A percentile compares a stretch with the other conserved stretches of the same genome.
These are phyloP conservation scores for Akanthomyces lecanii DNA, from an alignment of 2,329 filamentous ascomycete species.

Conservation along the genomic window DNA sequence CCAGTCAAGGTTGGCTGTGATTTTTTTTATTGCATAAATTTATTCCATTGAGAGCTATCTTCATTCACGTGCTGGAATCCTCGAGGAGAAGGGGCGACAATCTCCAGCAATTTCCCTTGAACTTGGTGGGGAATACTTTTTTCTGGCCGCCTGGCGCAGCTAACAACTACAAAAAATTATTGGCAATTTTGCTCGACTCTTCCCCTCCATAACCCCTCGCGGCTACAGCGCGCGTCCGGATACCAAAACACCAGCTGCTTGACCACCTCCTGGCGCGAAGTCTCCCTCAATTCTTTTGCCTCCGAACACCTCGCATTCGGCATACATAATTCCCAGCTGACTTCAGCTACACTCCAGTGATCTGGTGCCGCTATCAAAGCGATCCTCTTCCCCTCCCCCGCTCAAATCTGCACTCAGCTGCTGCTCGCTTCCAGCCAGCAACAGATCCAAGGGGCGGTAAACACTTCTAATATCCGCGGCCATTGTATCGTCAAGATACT, in stretches of 20 bases:
- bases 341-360: neutral
- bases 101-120: neutral
- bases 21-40: neutral
- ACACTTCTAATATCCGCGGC: neutral
- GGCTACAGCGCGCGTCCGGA: conserved; percentile 15
- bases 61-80: neutral
- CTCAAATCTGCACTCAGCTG: conserved; percentile 1
- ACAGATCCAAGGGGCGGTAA: neutral
- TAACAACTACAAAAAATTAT: conserved; percentile 14
- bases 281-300: neutral
- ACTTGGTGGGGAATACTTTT: conserved; percentile 8
- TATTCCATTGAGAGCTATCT: neutral
- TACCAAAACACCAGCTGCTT: conserved; percentile 2
- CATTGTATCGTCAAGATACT: neutral
- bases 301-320: neutral
- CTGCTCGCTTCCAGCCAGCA: neutral
- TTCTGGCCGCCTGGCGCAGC: conserved; percentile 8
- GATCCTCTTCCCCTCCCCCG: conserved; percentile 10
- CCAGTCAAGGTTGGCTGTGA: neutral
- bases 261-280: conserved; percentile 1
- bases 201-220: conserved; percentile 18
- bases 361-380: neutral
- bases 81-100: neutral
- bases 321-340: neutral
- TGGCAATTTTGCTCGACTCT: conserved; percentile 15